phyloP scores from a whole-genome alignment of 306 rosid species.

The Erythrophleum fordii region DNA sequence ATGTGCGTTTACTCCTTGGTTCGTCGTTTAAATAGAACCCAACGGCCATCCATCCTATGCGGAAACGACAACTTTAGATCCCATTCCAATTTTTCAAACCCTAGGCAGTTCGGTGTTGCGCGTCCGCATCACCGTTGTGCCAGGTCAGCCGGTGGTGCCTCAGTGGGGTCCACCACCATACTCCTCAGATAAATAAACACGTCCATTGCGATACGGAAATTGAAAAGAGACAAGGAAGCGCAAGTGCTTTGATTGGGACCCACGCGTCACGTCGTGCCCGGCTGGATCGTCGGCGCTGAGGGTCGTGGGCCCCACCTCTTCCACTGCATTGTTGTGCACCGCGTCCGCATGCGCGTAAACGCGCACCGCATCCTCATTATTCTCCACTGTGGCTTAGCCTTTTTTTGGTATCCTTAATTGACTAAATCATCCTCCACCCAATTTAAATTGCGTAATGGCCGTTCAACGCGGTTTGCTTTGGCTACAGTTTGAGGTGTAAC shows the following conservation, averaged over 20 bases:
- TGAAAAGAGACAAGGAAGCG: conserved; percentile 39
- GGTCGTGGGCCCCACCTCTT: conserved; percentile 31
- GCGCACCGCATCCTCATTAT: neutral
- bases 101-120: conserved; percentile 13
- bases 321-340: conserved; percentile 45
- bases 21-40: neutral
- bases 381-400: neutral
- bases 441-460: conserved; percentile 1
- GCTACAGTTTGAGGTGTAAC: neutral
- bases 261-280: conserved; percentile 51
- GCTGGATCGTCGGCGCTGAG: conserved; percentile 50
- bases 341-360: conserved; percentile 46
- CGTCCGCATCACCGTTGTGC: conserved; percentile 33
- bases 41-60: too few species aligned
- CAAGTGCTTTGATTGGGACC: conserved; percentile 45
- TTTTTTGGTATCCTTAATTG: neutral
- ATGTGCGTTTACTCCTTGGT: neutral
- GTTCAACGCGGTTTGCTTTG: conserved; percentile 27
- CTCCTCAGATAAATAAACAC: neutral
- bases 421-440: neutral
- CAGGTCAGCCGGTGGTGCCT: neutral
- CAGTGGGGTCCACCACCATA: conserved; percentile 34
- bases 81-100: neutral
- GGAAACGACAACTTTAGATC: neutral
- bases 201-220: conserved; percentile 6